These are phyloP conservation scores for Coniella lustricola DNA, from an alignment of 2,329 filamentous ascomycete genomes.

Conservation along the genomic window DNA sequence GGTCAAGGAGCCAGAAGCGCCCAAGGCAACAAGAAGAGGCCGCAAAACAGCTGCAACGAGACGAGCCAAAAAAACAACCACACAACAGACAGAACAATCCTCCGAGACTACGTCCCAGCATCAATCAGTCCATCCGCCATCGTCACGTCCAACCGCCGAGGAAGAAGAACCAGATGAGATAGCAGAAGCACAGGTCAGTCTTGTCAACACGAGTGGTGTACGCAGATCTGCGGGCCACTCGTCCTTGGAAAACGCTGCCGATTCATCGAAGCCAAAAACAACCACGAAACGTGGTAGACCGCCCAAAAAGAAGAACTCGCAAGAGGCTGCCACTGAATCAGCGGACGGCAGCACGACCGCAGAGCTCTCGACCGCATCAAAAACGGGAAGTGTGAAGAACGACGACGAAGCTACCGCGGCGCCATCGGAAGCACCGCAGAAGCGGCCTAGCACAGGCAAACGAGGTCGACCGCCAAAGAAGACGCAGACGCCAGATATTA, in stretches of 20 bases:
- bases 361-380: slow-evolving; percentile 5
- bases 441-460: slow-evolving; percentile 20
- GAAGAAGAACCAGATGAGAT: slow-evolving; percentile 22
- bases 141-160: slow-evolving; percentile 16
- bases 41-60: slow-evolving; percentile 46
- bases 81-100: slow-evolving; percentile 37
- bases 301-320: slow-evolving; percentile 5
- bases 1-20: slow-evolving; percentile 24
- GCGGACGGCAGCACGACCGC: not conserved
- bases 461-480: slow-evolving; percentile 27
- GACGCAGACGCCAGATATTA: slow-evolving; percentile 16
- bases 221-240: slow-evolving; percentile 24
- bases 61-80: slow-evolving; percentile 38
- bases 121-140: slow-evolving; percentile 13
- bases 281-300: slow-evolving; percentile 14
- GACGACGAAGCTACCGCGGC: slow-evolving; percentile 16
- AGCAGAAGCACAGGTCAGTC: slow-evolving; percentile 32
- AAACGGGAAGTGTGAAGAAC: slow-evolving; percentile 18
- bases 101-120: not conserved
- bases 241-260: slow-evolving; percentile 4
- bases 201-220: slow-evolving; percentile 34
- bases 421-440: slow-evolving; percentile 16
- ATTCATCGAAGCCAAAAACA: slow-evolving; percentile 4
- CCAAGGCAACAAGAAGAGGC: slow-evolving; percentile 46
- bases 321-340: slow-evolving; percentile 13